Evolutionary conservation across 768 basidiomycete genomes (phyloP).

Genomic region (Lactarius hatsudake): DNA sequence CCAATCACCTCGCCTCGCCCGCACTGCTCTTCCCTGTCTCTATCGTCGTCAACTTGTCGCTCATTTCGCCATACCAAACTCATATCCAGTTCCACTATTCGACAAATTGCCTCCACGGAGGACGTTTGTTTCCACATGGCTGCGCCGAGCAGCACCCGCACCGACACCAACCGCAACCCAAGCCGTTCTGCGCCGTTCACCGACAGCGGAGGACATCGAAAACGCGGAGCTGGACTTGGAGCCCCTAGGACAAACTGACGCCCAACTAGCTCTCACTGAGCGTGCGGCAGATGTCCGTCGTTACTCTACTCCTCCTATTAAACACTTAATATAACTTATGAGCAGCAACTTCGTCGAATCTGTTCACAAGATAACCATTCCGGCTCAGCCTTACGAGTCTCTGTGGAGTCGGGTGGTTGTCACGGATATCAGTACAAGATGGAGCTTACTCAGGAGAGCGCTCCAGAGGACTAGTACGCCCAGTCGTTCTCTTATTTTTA

Average conservation of each 20-base stretch:
- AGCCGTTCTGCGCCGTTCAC: constrained; percentile 40
- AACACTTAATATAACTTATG: not conserved
- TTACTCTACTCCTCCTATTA: not conserved
- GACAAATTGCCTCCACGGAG: not conserved
- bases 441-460: constrained; percentile 61
- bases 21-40: not conserved
- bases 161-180: constrained; percentile 13
- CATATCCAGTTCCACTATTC: not conserved
- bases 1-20: not conserved
- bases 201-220: constrained; percentile 45
- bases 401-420: constrained; percentile 92
- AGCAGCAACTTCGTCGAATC: constrained; percentile 77
- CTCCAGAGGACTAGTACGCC: constrained; percentile 83
- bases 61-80: constrained; percentile 1
- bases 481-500: not conserved
- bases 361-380: constrained; percentile 61
- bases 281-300: constrained; percentile 68
- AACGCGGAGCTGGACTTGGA: constrained; percentile 64
- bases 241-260: constrained; percentile 49
- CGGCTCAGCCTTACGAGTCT: constrained; percentile 68
- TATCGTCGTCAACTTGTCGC: not conserved
- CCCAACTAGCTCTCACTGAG: constrained; percentile 61
- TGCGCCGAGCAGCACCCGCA: constrained; percentile 3
- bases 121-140: constrained; percentile 13
- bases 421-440: constrained; percentile 98